phyloP scores from a whole-genome alignment of 75 land plant species.

The Pinus taeda region DNA sequence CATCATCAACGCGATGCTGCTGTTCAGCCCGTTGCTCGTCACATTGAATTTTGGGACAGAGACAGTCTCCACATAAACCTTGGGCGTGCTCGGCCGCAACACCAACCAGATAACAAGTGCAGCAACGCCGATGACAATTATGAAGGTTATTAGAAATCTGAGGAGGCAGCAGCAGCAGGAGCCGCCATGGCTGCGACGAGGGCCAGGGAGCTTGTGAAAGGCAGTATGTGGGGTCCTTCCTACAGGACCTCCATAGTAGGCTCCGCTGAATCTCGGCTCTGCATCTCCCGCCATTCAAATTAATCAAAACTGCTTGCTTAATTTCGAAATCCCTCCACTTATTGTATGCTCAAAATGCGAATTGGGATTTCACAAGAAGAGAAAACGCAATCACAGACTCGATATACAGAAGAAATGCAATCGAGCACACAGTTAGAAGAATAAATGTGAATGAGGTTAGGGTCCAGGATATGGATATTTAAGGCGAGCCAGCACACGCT shows the following conservation, averaged over 20 bases:
- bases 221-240: not conserved
- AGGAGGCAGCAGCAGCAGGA: not conserved
- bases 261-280: too few species aligned
- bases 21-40: not conserved
- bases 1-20: not conserved
- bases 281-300: too few species aligned
- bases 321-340: too few species aligned
- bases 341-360: too few species aligned
- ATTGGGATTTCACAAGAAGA: too few species aligned
- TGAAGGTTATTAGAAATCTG: not conserved
- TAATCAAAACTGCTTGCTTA: too few species aligned
- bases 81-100: not conserved
- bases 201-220: not conserved
- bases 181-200: not conserved
- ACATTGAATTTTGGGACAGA: too few species aligned
- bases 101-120: conserved; percentile 1
- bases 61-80: not conserved
- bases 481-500: conserved; percentile 5
- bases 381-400: too few species aligned
- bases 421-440: too few species aligned
- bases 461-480: too few species aligned
- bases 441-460: too few species aligned
- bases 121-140: not conserved
- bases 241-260: not conserved
- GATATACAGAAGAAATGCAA: too few species aligned